Evolutionary conservation across 2,329 filamentous ascomycete genomes (phyloP).

Genomic region (Penicillium sp.): DNA sequence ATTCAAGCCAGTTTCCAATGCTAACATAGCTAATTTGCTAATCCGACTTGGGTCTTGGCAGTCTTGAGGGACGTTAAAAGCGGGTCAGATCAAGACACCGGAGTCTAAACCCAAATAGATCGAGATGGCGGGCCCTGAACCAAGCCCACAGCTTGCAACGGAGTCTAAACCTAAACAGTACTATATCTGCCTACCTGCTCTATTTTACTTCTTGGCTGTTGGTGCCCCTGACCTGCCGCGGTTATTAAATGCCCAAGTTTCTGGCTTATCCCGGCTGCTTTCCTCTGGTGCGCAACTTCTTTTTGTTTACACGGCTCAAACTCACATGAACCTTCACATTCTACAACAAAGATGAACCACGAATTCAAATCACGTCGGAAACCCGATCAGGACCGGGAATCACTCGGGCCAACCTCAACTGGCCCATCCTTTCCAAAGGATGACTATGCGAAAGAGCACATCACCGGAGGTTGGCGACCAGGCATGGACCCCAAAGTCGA

Average conservation of each 20-base stretch:
- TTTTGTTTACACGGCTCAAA: neutral
- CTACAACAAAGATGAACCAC: neutral
- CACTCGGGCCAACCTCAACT: neutral
- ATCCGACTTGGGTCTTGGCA: neutral
- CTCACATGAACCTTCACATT: neutral
- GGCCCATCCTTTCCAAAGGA: neutral
- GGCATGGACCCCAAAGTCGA: conserved; percentile 28
- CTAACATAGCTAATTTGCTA: neutral
- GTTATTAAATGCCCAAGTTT: neutral
- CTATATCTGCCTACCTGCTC: neutral
- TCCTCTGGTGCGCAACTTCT: neutral
- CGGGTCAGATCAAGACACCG: neutral
- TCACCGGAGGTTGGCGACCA: conserved; percentile 22
- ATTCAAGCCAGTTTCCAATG: too few relatives aligned
- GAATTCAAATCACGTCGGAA: neutral
- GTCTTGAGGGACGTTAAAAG: neutral
- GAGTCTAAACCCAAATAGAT: conserved; percentile 5
- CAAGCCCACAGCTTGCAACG: neutral
- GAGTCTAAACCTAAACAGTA: neutral
- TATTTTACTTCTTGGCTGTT: neutral
- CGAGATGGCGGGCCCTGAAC: neutral
- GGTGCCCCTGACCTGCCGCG: neutral
- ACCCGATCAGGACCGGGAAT: neutral
- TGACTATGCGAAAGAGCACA: conserved; percentile 20
- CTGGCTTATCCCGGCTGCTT: neutral